A percentile compares a stretch with the other conserved stretches of the same genome.
phyloP scores from a whole-genome alignment of 495 filamentous ascomycete genomes.

The Penicillium dipodomyicola region DNA sequence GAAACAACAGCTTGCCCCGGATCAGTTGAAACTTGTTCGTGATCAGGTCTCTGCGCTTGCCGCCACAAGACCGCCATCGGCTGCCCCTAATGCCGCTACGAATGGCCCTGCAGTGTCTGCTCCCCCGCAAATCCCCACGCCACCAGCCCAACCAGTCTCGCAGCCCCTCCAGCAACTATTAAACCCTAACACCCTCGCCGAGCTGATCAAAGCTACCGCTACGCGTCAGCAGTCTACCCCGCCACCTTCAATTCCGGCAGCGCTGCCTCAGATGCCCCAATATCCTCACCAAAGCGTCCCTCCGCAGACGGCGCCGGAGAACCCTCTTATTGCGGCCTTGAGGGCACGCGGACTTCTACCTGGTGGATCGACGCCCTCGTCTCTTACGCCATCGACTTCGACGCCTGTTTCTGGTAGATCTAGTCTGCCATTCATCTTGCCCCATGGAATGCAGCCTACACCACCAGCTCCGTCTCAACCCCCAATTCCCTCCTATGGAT shows the following conservation, averaged over 20 bases:
- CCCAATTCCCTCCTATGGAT: constrained; percentile 28
- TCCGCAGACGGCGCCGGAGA: constrained; percentile 38
- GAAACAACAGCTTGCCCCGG: constrained; percentile 71
- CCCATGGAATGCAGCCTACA: constrained; percentile 40
- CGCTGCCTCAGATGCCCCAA: constrained; percentile 23
- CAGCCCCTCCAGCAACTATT: constrained; percentile 45
- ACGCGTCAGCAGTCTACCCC: constrained; percentile 44
- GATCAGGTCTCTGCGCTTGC: constrained; percentile 73
- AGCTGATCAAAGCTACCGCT: constrained; percentile 49
- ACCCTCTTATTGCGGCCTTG: constrained; percentile 47
- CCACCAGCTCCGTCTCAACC: constrained; percentile 33
- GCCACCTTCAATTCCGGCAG: constrained; percentile 33
- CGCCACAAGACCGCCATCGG: constrained; percentile 28
- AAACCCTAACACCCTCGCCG: constrained; percentile 48
- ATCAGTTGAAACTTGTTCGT: constrained; percentile 75
- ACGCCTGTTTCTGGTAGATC: constrained; percentile 25
- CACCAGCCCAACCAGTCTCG: constrained; percentile 34
- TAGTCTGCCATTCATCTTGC: constrained; percentile 41
- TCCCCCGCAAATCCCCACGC: constrained; percentile 32
- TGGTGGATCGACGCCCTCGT: constrained; percentile 31
- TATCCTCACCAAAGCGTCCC: constrained; percentile 28
- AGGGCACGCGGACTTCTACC: constrained; percentile 49
- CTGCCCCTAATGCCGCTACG: constrained; percentile 22
- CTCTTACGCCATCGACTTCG: constrained; percentile 23
- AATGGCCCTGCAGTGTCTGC: constrained; percentile 25